A percentile compares a stretch with the other conserved stretches of the same genome.
phyloP scores from a whole-genome alignment of 805 yeast species.

The Lipomyces chichibuensis region DNA sequence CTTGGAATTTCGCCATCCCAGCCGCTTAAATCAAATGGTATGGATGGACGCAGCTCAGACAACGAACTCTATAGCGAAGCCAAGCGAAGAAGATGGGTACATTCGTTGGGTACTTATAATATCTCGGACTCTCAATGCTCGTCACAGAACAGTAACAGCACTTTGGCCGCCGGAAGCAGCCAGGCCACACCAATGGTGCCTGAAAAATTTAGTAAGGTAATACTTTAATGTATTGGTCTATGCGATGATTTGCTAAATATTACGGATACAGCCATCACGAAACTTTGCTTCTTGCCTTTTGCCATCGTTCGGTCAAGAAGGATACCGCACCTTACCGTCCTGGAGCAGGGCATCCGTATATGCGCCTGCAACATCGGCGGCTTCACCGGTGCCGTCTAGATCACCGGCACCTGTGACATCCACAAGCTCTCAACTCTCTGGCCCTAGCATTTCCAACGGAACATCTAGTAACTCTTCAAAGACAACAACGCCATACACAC shows the following conservation, averaged over 20 bases:
- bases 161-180: background rate
- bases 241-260: background rate
- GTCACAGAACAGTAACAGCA: background rate
- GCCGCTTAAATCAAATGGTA: background rate
- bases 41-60: background rate
- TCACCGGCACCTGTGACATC: background rate
- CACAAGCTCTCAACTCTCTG: background rate
- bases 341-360: background rate
- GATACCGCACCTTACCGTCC: background rate
- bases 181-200: background rate
- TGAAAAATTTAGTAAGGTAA: background rate
- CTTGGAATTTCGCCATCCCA: background rate
- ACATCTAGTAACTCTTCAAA: background rate
- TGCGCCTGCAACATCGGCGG: background rate
- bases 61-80: conserved; percentile 16
- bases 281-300: background rate
- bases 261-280: background rate
- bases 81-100: conserved; percentile 7
- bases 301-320: background rate
- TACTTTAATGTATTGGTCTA: background rate
- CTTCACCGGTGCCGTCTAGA: background rate
- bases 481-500: background rate
- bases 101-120: background rate
- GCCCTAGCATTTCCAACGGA: background rate
- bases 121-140: conserved; percentile 17